These are phyloP conservation scores for Cercospora sp. DNA, from an alignment of 2,329 filamentous ascomycete species.

Conservation along the genomic window DNA sequence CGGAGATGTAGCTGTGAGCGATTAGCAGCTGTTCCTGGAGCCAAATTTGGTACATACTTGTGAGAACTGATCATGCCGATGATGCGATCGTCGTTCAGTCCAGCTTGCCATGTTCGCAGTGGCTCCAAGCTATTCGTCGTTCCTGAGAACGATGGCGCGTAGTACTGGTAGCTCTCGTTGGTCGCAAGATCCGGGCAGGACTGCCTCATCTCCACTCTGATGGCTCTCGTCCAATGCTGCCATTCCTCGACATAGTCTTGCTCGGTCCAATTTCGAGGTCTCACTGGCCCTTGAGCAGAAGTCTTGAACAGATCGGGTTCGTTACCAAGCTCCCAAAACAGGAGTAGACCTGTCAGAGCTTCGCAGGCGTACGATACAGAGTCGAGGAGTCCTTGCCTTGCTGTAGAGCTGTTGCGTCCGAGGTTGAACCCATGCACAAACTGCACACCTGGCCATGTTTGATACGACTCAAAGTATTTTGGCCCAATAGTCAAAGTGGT, in stretches of 20 bases:
- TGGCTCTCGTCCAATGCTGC: conserved; percentile 55
- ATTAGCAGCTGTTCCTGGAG: conserved; percentile 10
- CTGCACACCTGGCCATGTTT: conserved; percentile 56
- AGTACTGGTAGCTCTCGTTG: conserved; percentile 49
- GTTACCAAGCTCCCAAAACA: conserved; percentile 65
- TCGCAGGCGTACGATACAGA: conserved; percentile 60
- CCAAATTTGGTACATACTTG: conserved; percentile 48
- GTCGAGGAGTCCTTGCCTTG: conserved; percentile 54
- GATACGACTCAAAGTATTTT: conserved; percentile 64
- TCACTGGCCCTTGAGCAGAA: conserved; percentile 53
- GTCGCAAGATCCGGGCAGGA: conserved; percentile 54
- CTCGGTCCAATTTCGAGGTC: conserved; percentile 58
- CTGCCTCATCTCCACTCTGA: conserved; percentile 49
- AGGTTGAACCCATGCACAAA: conserved; percentile 65
- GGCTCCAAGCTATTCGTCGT: conserved; percentile 55
- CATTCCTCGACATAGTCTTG: conserved; percentile 58
- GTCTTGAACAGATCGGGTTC: conserved; percentile 62
- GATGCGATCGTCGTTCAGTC: conserved; percentile 51
- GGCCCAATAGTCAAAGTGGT: conserved; percentile 62
- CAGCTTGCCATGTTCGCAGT: conserved; percentile 54
- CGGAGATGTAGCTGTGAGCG: conserved; percentile 59
- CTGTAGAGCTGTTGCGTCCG: conserved; percentile 54
- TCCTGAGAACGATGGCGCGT: conserved; percentile 61
- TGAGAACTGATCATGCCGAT: conserved; percentile 59
- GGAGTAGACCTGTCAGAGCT: conserved; percentile 54